Base-by-base conservation (phyloP, 306 rosid species). In the Fragaria ananassa region DNA sequence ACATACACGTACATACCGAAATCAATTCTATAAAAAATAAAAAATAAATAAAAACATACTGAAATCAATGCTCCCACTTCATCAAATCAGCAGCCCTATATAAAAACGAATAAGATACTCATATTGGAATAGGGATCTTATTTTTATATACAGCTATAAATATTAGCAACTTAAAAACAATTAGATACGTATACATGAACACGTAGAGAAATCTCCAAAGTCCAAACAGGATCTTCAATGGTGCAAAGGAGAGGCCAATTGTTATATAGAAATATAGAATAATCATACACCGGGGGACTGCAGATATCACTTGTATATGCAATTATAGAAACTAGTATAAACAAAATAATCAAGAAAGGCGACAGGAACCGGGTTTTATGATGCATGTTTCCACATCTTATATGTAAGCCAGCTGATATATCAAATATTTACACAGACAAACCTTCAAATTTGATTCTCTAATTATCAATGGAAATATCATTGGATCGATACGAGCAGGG, bases 331-430 rank as follows among this genome's bases (percentile, higher is more conserved):
- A 15, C 0, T 11, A 35, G 56, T 44, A 34, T 35, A 54, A 45
- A 25, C 10, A 6, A 37, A 4, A 37, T 37, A 53, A 50, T 66
- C 63, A 79, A 66, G 69, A 35, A 18, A 69, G 17, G 58, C 79
- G 85, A 57, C 14, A 35, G 29, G 29, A 57, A 76, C 63, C 61
- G 84, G 81, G 70, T 61, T 76, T 49, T 60, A 67, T 79, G 53
- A 23, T 74, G 41, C 41, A 37, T 37, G 66, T 25, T 72, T 50
- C 42, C 46, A 41, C 34, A 74, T 68, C 67, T 14, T 57, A 35
- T 47, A 64, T 54, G 42, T 50, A 45, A 11, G 61, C 66, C 19
- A 54, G 39, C 25, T 73, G 10, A 68, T 44, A 6, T 8, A 54
- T 54, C 61, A 54, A n/a, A n/a, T 54, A 54, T 21, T 18, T 54